Evolutionary conservation across 257 asterid genomes (phyloP), one percentile per base, ranked within the genome.

Genomic region (Solanum tarapatanum): DNA sequence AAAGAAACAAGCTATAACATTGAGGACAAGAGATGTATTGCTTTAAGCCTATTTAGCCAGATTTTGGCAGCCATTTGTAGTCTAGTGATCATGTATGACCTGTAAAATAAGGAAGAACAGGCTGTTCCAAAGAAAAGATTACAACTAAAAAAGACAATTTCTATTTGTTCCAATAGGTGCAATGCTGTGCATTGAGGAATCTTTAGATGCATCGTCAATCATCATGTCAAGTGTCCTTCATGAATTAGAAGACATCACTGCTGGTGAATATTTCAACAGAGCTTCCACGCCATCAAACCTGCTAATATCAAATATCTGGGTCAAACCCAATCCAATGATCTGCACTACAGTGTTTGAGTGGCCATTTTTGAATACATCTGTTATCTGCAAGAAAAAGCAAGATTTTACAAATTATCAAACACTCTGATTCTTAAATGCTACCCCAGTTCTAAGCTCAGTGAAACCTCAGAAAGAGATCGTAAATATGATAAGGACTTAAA

Each of bases 281-380:
- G 72, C 82, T 33, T 91, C 94, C 85, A 88, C 90, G 19, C 94
- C 90, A 88, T 94, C 94, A 17, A 89, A 87, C 86, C 88, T 43
- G 88, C 88, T 86, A 24, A 91, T 11, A 58, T 88, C 90, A 76
- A 94, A 16, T 64, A 94, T 30, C 10, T 90, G 91, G 24, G 90
- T 88, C 88, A 83, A 16, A 6, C 84, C 85, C 79, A 88, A 82
- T 82, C 98, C 97, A 11, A 94, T 60, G 77, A 96, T 89, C 91
- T 87, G 90, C 92, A 95, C 94, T 3, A 41, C 19, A 26, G 90
- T 88, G 88, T 96, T 94, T 28, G 98, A 93, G 91, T 93, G 95
- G 41, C 98, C 93, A 30, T 91, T 86, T 84, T 90, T 85, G 89
- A 91, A 96, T n/a, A 75, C 89, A 16, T 84, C 39, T 28, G 95